Percentiles rank a stretch among this genome's conserved stretches.
These are phyloP conservation scores for Mycena vulgaris DNA, from an alignment of 768 basidiomycete genomes.

Conservation along the genomic window DNA sequence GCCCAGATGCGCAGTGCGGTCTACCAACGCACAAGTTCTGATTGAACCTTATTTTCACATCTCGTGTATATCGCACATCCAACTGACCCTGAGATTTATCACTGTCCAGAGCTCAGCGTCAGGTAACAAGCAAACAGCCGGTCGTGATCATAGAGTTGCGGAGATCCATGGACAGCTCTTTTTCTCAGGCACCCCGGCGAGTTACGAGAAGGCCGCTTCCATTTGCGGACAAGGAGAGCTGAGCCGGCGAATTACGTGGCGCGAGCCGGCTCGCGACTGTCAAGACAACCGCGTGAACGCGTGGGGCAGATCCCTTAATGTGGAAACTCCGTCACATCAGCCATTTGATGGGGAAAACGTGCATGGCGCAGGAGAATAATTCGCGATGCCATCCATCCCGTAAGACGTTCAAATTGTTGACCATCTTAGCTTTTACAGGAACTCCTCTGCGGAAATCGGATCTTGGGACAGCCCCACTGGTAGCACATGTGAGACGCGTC, in stretches of 20 bases:
- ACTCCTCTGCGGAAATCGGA: too few species aligned
- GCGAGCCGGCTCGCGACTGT: constrained; percentile 1
- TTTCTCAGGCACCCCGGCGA: not conserved
- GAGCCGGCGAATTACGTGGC: not conserved
- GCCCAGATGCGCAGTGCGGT: not conserved
- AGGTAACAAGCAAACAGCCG: too few species aligned
- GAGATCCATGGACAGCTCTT: too few species aligned
- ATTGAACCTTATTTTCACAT: not conserved
- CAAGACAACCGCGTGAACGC: not conserved
- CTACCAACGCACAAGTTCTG: not conserved
- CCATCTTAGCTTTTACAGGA: too few species aligned
- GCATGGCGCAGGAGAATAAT: too few species aligned
- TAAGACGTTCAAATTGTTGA: too few species aligned
- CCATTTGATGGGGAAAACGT: not conserved
- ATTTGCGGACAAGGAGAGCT: not conserved
- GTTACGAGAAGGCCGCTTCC: not conserved
- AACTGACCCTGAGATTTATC: constrained; percentile 3
- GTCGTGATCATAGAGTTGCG: too few species aligned
- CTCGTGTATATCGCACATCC: too few species aligned
- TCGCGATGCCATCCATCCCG: too few species aligned
- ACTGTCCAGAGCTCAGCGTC: too few species aligned
- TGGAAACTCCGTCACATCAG: not conserved
- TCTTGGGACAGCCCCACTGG: too few species aligned
- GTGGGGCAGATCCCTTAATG: not conserved
- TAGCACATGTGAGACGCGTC: not conserved